Base-by-base conservation (phyloP, 306 rosid species). In the Macrotyloma uniflorum region DNA sequence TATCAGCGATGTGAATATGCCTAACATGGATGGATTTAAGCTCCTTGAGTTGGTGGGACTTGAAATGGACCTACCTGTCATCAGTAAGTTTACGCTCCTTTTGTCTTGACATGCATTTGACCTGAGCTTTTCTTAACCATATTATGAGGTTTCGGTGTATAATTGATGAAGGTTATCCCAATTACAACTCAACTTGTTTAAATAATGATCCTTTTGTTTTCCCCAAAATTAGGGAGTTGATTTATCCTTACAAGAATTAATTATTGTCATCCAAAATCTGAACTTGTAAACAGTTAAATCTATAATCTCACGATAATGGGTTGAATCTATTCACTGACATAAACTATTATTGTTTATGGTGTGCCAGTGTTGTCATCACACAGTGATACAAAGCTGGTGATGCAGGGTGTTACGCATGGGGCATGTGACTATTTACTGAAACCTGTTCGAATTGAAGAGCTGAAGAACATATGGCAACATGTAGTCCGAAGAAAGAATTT, bases 11-110 rank as follows among this genome's bases (percentile, higher is more conserved):
- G 97, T 93, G 12, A 84, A 86, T 51, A 93, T 91, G 98, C 98
- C 98, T 8, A 96, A 91, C 87, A 90, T 93, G 89, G 93, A 93
- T 77, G 98, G 98, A 67, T 93, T 93, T 75, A 91, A 91, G 91
- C 97, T 91, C 16, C 97, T 93, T 79, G 98, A 93, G 76, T 86
- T 79, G 62, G 86, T 93, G 83, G 98, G 98, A 53, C 93, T 88
- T 69, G 98, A 93, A 82, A 93, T 93, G 98, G 98, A 93, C 88
- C 84, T 93, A 22, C 98, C 98, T 42, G 98, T 93, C 13, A 93
- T 93, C 61, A 91, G 98, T 93, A 84, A 89, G 94, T 83, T 38
- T 64, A 33, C 74, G 22, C 16, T 46, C 47, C 65, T 57, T 74
- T 78, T 61, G 28, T 40, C 63, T 76, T 58, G 46, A 53, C 42